Evolutionary conservation across 768 basidiomycete genomes (phyloP), one percentile per base, ranked within the genome.

Genomic region (Kondoa subrosea): DNA sequence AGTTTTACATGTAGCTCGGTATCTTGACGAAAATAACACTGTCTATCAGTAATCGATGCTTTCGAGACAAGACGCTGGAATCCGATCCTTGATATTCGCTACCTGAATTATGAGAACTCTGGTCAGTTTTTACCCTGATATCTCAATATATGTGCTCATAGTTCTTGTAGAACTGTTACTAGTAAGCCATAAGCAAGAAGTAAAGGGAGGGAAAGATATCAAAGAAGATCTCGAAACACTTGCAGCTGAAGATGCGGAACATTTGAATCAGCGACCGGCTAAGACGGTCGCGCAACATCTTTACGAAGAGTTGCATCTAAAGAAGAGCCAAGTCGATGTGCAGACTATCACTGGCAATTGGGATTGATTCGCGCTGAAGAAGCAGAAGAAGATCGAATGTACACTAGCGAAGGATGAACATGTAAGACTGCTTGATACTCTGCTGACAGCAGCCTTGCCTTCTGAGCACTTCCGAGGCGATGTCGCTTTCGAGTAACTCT

Each of bases 161-260:
- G n/a, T n/a, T n/a, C n/a, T 50, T 50, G 61, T 32, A 27, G 61
- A 63, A 33, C n/a, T 63, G 8, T n/a, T 63, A 32, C 61, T 63
- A 27, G 16, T 63, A 8, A 16, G 29, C 17, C 61, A 63, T 31
- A 27, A 63, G 61, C 17, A 17, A 16, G 61, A 63, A 32, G 15
- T 63, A 4, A n/a, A 17, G 27, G 30, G 33, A 16, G 61, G 33
- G 12, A n/a, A 8, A 8, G 40, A 63, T 32, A 31, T 31, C 17
- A 32, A 3, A 33, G 61, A 63, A 32, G 61, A 63, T 27, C 61
- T 63, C 3, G 61, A 63, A 32, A 16, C 15, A 12, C 16, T 63
- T 16, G 61, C 61, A 3, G 61, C 27, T 17, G 61, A 27, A 3
- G 61, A 63, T 33, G 14, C 27, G 16, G 58, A 25, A 14, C 29